Base-by-base conservation (phyloP, 139 green algal genomes). In the Coelastrella sp. region DNA sequence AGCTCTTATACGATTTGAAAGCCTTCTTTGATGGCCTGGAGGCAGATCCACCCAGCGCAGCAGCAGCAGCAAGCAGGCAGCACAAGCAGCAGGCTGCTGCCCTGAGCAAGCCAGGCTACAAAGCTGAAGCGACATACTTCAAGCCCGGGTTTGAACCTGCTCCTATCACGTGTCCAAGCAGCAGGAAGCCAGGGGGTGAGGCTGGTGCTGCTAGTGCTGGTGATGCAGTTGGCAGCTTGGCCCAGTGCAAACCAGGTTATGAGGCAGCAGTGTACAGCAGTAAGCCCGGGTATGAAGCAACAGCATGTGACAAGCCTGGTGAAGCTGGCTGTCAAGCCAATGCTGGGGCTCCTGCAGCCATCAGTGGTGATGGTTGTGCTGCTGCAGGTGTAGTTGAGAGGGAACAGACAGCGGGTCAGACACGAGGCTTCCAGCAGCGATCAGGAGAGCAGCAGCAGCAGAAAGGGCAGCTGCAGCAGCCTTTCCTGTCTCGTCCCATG, bases 11-110 rank as follows among this genome's bases (percentile, higher is more conserved):
- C 14, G 94, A 91, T 11, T 76, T 97, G 89, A 49, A 56, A 0
- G 61, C 56, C 19, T 97, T 97, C 89, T 97, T 94, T 88, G n/a
- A 84, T 6, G 27, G 87, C 5, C 88, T 97, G 4, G 61, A 85
- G 19, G 94, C 93, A 0, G 79, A 96, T 90, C 95, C 95, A 57
- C 95, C 95, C 57, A 65, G 60, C 57, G 70, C 58, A 22, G 49
- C 80, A 83, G 15, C 17, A 60, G 6, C 11, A 78, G 15, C 79
- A 22, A n/a, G 82, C 58, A 87, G 84, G 78, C 82, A 80, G 76
- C 27, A 35, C 9, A 15, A n/a, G 70, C 19, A 35, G 86, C 60
- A 35, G 74, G 27, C 58, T 66, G 25, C 7, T 58, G 24, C 7
- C 56, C 15, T n/a, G 19, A 19, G 6, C 12, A 88, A 88, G 83